Conservation (phyloP, 306 rosid genomes). For the Medicago arabica region DNA sequence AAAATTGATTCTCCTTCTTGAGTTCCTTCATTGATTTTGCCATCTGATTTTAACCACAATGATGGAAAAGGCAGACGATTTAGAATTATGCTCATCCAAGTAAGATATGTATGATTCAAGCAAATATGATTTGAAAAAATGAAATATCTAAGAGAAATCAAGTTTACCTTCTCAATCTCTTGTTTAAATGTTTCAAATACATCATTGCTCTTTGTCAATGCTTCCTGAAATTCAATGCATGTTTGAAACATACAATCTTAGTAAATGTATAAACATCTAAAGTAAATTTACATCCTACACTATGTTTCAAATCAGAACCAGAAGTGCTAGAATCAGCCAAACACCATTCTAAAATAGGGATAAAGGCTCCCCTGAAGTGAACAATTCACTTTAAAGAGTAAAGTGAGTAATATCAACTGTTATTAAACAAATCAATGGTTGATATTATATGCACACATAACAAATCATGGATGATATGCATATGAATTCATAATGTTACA, state of each 20-base stretch:
- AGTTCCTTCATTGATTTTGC: constrained; percentile 93
- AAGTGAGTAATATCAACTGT: too few relatives aligned
- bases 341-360: too few relatives aligned
- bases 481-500: constrained; percentile 10
- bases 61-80: constrained; percentile 37
- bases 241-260: constrained; percentile 28
- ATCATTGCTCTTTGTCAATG: constrained; percentile 86
- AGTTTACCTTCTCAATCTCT: constrained; percentile 85
- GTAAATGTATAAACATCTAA: not conserved
- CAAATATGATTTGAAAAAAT: constrained; percentile 29
- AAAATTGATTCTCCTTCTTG: constrained; percentile 86
- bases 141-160: constrained; percentile 29
- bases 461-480: too few relatives aligned
- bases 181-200: constrained; percentile 91
- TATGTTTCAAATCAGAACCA: too few relatives aligned
- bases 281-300: too few relatives aligned
- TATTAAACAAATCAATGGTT: too few relatives aligned
- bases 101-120: constrained; percentile 39
- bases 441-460: too few relatives aligned
- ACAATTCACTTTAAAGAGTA: too few relatives aligned
- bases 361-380: too few relatives aligned
- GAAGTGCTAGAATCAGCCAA: too few relatives aligned
- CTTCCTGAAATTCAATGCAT: constrained; percentile 72
- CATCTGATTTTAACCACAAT: constrained; percentile 65
- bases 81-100: constrained; percentile 24